Evolutionary conservation across 2,329 filamentous ascomycete genomes (phyloP), one percentile per base, ranked within the genome.

Genomic region (Emmonsia crescens): DNA sequence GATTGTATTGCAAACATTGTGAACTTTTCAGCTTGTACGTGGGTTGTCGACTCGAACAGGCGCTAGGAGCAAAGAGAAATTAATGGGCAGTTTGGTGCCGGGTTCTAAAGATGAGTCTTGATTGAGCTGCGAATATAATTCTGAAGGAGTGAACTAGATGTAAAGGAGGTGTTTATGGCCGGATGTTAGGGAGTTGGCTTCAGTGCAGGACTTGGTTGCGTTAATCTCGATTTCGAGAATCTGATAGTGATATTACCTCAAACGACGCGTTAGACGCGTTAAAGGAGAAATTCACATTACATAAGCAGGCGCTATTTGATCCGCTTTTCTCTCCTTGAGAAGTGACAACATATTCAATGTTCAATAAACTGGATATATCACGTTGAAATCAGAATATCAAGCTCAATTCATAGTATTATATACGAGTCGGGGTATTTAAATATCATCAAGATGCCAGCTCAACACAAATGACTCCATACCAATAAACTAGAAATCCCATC

Each of bases 1-100:
- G 40, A n/a, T 14, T 33, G 59, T 38, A 56, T 38, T n/a, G 59
- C 48, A 29, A 52, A 56, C 59, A 60, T 60, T 16, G 29, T 54
- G 31, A 5, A 9, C 49, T 19, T 27, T 24, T 33, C 27, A 33
- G 27, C 27, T 44, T 33, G 14, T 29, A 16, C 24, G 21, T 27
- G 12, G 21, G 24, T 42, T 57, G 16, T 42, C 12, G 12, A 24
- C n/a, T n/a, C 16, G 38, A 38, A n/a, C 24, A 14, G 24, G 8
- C 19, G 14, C 24, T 2, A 31, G 27, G 19, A 19, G 48, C 5
- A 16, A 51, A 31, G 16, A 14, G 27, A 12, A n/a, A 8, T 54
- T 19, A 31, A 54, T 19, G 5, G 29, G 51, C 14, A 16, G 27
- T 40, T 27, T 27, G 36, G 31, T 9, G 29, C 27, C 33, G 29